Base-by-base conservation (phyloP, 2,329 filamentous ascomycete species). In the Graphilbum fragrans region DNA sequence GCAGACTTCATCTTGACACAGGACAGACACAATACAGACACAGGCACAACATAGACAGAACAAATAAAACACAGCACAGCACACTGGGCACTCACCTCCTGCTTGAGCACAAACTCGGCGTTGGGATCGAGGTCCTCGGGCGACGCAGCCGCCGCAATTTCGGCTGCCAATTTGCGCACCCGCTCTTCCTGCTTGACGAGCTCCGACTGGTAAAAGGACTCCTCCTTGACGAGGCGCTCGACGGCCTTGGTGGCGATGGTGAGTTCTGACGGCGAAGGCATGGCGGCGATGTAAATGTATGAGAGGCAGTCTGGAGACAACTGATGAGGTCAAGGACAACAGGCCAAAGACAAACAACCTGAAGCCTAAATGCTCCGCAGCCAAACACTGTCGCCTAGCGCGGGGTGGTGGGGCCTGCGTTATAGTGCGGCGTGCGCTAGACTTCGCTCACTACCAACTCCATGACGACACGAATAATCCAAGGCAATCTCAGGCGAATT, bases 201-300 rank as follows among this genome's bases (percentile, higher is more conserved):
- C 61, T 98, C 92, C 57, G 82, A 82, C 68, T 88, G 82, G 65
- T 98, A 96, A 53, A 81, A 90, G 32, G 74, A 69, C 61, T 95
- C 86, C 62, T 98, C 92, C 62, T 94, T 95, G 50, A 94, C 76
- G 37, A 96, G 75, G 45, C 92, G 86, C 53, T 74, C 70, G 50
- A 96, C 77, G 18, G 86, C 78, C 47, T 80, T 76, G 20, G 85
- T 92, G 35, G 82, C 79, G 56, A 95, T 92, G 53, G 76, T 63
- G 58, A 95, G 77, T 51, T 80, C 73, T 1, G 80, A 79, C 35
- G 84, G 83, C 25, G 86, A 72, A 4, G 85, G 72, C 87, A 94
- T 94, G 21, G 23, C 39, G 35, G 6, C 29, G 9, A 16, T 9
- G 22, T 25, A n/a, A 20, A 33, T 32, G 37, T 41, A 36, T 1